Base-by-base conservation (phyloP, 768 basidiomycete genomes). In the Tulasnella calospora region DNA sequence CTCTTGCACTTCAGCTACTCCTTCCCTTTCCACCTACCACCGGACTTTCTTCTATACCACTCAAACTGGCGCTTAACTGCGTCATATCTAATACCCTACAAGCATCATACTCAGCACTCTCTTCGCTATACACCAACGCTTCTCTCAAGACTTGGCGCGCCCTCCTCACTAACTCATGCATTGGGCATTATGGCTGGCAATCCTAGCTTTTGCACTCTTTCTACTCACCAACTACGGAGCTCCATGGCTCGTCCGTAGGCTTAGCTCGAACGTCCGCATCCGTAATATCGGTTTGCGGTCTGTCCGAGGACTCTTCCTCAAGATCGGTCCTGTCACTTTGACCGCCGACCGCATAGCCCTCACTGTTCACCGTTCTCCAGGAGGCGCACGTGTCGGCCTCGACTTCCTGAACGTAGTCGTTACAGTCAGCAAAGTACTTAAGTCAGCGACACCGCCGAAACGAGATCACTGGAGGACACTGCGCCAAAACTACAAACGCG, bases 201-300 rank as follows among this genome's bases (percentile, higher is more conserved):
- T 74, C 23, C 79, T 80, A 44, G 69, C 35, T 4, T 9, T 74
- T 40, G 10, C 51, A 12, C 38, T 17, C n/a, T 73, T 80, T 40
- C 23, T 80, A 13, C 30, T 79, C 71, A 79, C 30, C 21, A 80
- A 76, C 57, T 80, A 79, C 38, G 69, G 79, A 2, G 36, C 69
- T 17, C 79, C 79, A 35, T 79, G 40, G 36, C 36, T 79, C 27
- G 55, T 80, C 10, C 78, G 57, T 12, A 47, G 35, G 30, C 41
- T 79, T 47, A 71, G 57, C 71, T 73, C 79, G 9, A 79, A 74
- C 81, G 85, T 94, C 79, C 90, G 90, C 40, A 87, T 93, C 44
- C 89, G 90, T 55, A 93, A 91, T 82, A 88, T 94, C 77, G 94
- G 93, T 82, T 85, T 92, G 51, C 89, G 92, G 76, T 94, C 93